These are phyloP conservation scores for Yamadazyma aaseri DNA, from an alignment of 1,139 yeast species.

Conservation along the genomic window DNA sequence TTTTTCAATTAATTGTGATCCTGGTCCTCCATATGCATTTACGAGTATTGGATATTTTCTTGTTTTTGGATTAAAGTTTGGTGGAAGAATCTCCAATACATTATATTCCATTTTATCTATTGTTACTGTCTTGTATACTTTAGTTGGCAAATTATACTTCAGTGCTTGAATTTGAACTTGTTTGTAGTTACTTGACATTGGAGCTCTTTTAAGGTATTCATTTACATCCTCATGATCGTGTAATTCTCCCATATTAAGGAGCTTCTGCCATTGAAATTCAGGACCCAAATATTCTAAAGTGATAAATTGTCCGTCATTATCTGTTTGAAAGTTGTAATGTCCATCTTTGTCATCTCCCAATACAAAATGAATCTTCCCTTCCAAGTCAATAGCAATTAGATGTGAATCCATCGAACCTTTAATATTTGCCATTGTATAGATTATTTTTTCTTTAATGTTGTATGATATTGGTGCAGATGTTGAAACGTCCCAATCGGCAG, in stretches of 20 bases:
- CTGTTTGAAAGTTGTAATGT: slow-evolving; percentile 38
- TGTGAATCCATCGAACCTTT: slow-evolving; percentile 30
- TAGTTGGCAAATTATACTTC: slow-evolving; percentile 54
- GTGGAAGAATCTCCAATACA: slow-evolving; percentile 75
- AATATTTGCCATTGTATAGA: slow-evolving; percentile 67
- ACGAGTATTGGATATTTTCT: slow-evolving; percentile 77
- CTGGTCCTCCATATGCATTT: slow-evolving; percentile 93
- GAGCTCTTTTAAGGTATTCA: slow-evolving; percentile 7
- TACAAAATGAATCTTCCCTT: slow-evolving; percentile 17
- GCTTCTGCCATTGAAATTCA: slow-evolving; percentile 58
- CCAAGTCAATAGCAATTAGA: slow-evolving; percentile 26
- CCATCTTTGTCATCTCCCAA: slow-evolving; percentile 28
- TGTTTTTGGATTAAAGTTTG: slow-evolving; percentile 51
- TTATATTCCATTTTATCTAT: slow-evolving; percentile 55
- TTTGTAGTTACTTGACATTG: slow-evolving; percentile 8
- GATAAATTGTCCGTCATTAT: slow-evolving; percentile 56
- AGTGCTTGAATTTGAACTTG: slow-evolving; percentile 14
- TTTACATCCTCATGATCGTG: slow-evolving; percentile 19
- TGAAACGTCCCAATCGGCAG: slow-evolving; percentile 69
- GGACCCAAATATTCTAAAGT: slow-evolving; percentile 64
- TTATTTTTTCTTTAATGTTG: slow-evolving; percentile 47
- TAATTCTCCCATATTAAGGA: slow-evolving; percentile 45
- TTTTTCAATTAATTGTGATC: slow-evolving; percentile 69
- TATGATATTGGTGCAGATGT: slow-evolving; percentile 54
- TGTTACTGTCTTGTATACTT: slow-evolving; percentile 45